Percentiles rank a stretch among this genome's conserved stretches.
These are phyloP conservation scores for Amniculicola lignicola DNA, from an alignment of 495 filamentous ascomycete species.

Conservation along the genomic window DNA sequence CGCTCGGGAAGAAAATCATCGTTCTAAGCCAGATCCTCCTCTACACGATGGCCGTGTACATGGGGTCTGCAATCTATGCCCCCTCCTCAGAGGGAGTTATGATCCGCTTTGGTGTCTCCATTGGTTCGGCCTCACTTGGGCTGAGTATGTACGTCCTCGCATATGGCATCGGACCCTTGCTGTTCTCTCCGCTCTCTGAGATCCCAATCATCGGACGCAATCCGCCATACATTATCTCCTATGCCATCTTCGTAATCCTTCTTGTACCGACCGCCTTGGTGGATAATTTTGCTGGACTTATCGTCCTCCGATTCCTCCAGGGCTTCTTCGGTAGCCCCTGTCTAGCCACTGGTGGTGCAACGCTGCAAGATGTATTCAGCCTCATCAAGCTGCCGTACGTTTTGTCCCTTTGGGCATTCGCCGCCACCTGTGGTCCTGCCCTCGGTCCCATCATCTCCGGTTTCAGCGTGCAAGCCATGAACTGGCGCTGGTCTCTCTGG, in stretches of 20 bases:
- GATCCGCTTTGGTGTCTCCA: conserved; percentile 45
- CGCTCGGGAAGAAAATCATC: conserved; percentile 36
- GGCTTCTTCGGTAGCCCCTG: conserved; percentile 56
- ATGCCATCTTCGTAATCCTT: conserved; percentile 51
- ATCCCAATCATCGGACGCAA: conserved; percentile 49
- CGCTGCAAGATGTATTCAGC: conserved; percentile 47
- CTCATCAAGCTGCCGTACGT: conserved; percentile 54
- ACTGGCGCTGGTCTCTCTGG: conserved; percentile 46
- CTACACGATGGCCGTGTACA: conserved; percentile 52
- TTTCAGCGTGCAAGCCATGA: conserved; percentile 57
- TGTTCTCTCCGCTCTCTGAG: conserved; percentile 48
- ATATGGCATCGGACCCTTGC: conserved; percentile 49
- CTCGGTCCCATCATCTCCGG: conserved; percentile 63
- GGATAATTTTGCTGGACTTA: conserved; percentile 48
- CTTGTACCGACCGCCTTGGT: conserved; percentile 49
- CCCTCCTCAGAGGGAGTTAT: conserved; percentile 42
- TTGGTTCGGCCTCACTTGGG: conserved; percentile 46
- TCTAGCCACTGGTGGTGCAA: conserved; percentile 55
- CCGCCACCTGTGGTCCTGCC: conserved; percentile 48
- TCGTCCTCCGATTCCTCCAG: conserved; percentile 53
- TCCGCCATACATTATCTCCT: conserved; percentile 46
- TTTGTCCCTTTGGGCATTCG: conserved; percentile 52
- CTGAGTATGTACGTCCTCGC: conserved; percentile 55
- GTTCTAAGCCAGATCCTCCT: conserved; percentile 40
- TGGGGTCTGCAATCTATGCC: conserved; percentile 51